Percentiles rank a stretch among this genome's conserved stretches.
Conservation (phyloP, 768 basidiomycete species). For the Boletus reticulatus region DNA sequence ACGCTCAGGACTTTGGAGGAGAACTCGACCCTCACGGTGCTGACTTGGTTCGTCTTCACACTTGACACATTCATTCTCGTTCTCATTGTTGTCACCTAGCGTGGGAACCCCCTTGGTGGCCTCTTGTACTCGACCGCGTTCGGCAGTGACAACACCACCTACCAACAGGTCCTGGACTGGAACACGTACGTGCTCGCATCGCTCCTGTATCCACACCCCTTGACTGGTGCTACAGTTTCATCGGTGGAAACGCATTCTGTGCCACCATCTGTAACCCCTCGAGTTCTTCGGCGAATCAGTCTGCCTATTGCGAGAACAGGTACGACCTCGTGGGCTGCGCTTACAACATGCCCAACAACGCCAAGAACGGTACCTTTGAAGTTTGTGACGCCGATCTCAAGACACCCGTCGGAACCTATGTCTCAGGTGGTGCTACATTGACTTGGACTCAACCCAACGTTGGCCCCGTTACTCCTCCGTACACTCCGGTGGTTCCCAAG, state of each 20-base stretch:
- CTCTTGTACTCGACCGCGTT: slow-evolving; percentile 62
- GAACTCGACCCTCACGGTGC: slow-evolving; percentile 79
- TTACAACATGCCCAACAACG: slow-evolving; percentile 71
- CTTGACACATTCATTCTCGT: slow-evolving; percentile 11
- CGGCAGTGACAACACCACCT: slow-evolving; percentile 38
- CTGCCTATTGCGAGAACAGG: slow-evolving; percentile 63
- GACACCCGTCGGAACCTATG: slow-evolving; percentile 56
- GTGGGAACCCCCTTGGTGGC: slow-evolving; percentile 81
- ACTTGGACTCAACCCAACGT: slow-evolving; percentile 45
- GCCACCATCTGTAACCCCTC: slow-evolving; percentile 67
- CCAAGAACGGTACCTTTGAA: slow-evolving; percentile 57
- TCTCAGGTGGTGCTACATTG: slow-evolving; percentile 36
- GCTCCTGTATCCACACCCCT: not conserved
- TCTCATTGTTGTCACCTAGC: slow-evolving; percentile 33
- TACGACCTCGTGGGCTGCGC: slow-evolving; percentile 70
- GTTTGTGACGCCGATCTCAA: slow-evolving; percentile 65
- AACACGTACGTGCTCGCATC: slow-evolving; percentile 42
- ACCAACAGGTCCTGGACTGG: slow-evolving; percentile 65
- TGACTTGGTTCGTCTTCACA: slow-evolving; percentile 43
- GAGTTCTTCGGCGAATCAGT: slow-evolving; percentile 37
- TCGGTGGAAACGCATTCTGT: slow-evolving; percentile 65
- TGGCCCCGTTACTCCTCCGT: slow-evolving; percentile 36
- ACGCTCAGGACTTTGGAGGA: slow-evolving; percentile 59
- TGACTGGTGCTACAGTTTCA: slow-evolving; percentile 43
- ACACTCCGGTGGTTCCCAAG: slow-evolving; percentile 37